A percentile compares a stretch with the other conserved stretches of the same genome.
These are phyloP conservation scores for Aspergillus avenaceus DNA, from an alignment of 495 filamentous ascomycete genomes.

Conservation along the genomic window DNA sequence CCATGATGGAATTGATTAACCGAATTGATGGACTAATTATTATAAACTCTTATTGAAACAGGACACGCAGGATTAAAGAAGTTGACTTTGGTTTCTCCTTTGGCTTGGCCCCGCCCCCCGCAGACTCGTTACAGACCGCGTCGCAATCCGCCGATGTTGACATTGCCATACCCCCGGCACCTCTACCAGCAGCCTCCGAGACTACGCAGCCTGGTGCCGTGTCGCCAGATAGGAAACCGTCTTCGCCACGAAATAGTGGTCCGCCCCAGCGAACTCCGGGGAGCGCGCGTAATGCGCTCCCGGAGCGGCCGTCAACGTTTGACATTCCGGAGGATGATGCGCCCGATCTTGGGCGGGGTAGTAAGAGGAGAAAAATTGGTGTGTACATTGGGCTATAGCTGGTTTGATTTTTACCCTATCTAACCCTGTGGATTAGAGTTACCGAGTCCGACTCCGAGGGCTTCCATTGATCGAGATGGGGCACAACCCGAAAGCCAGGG, in stretches of 20 bases:
- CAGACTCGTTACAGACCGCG: conserved; percentile 15
- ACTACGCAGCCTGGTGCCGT: conserved; percentile 4
- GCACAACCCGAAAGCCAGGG: not conserved
- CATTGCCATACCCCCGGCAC: conserved; percentile 5
- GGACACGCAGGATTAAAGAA: conserved; percentile 43
- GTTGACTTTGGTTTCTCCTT: conserved; percentile 52
- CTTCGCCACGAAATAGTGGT: conserved; percentile 2
- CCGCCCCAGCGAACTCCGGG: conserved; percentile 14
- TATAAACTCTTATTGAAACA: too few relatives aligned
- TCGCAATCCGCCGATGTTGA: conserved; percentile 18
- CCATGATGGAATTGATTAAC: conserved; percentile 13
- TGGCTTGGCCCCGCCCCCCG: conserved; percentile 24
- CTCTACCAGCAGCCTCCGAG: conserved; percentile 3
- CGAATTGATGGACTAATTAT: conserved; percentile 1
- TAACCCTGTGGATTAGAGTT: conserved; percentile 13
- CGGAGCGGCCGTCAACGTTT: conserved; percentile 20
- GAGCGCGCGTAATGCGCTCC: conserved; percentile 21
- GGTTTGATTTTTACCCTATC: not conserved
- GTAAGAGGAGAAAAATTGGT: conserved; percentile 29
- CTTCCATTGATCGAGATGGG: conserved; percentile 1
- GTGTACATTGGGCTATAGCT: conserved; percentile 1
- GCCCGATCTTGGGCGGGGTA: conserved; percentile 15
- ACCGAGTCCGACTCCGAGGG: conserved; percentile 1
- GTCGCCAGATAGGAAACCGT: conserved; percentile 1
- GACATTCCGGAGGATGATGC: conserved; percentile 18